phyloP scores from a whole-genome alignment of 75 land plant species.

The Chamaecyparis obtusa region DNA sequence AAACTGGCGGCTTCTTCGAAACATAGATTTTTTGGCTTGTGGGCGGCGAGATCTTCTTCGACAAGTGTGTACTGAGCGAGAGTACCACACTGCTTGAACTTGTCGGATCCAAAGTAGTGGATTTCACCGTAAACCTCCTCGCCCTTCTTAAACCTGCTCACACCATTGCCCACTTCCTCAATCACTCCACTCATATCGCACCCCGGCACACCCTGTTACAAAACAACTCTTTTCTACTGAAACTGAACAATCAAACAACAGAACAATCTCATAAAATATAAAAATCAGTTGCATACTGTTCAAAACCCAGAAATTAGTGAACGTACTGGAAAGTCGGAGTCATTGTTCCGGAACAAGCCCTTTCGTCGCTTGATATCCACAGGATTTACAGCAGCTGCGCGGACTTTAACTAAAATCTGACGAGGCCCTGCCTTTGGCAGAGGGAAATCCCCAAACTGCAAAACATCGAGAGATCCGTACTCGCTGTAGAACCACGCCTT shows the following conservation, averaged over 20 bases:
- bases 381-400: slow-evolving; percentile 47
- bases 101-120: slow-evolving; percentile 27
- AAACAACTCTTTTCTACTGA: slow-evolving; percentile 5
- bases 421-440: slow-evolving; percentile 22
- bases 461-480: slow-evolving; percentile 29
- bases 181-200: slow-evolving; percentile 18
- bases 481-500: slow-evolving; percentile 41
- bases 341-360: slow-evolving; percentile 17
- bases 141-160: slow-evolving; percentile 35
- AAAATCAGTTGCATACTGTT: background rate
- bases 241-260: too few species aligned
- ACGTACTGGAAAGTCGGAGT: slow-evolving; percentile 38
- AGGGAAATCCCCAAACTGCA: slow-evolving; percentile 26
- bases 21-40: slow-evolving; percentile 32
- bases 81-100: slow-evolving; percentile 24
- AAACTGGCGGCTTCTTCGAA: slow-evolving; percentile 49
- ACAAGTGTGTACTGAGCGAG: slow-evolving; percentile 47
- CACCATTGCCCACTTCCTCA: slow-evolving; percentile 36
- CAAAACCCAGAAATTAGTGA: background rate
- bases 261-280: too few species aligned
- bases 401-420: slow-evolving; percentile 31
- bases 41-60: slow-evolving; percentile 36
- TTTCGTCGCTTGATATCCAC: slow-evolving; percentile 32
- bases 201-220: slow-evolving; percentile 50
- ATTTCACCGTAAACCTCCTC: slow-evolving; percentile 45